Evolutionary conservation across 306 rosid genomes (phyloP), one percentile per base, ranked within the genome.

Genomic region (Vicia faba): DNA sequence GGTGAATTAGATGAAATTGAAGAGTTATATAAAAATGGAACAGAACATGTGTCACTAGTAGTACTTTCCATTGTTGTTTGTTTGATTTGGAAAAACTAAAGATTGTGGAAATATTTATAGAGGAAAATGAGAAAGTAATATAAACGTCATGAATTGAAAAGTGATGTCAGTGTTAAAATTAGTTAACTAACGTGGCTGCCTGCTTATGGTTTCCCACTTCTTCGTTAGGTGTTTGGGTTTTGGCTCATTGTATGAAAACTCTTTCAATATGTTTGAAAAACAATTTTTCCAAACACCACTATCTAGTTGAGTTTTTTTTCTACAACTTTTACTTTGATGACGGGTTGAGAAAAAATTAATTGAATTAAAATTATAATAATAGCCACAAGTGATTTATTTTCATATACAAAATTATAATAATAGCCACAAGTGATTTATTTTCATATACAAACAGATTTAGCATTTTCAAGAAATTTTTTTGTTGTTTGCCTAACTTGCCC

Each of bases 201-300:
- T 76, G 76, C 82, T 20, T 13, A 45, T 15, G 73, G 50, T 57
- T 41, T 68, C 79, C 51, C 76, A 75, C 73, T 57, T 70, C 68
- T 67, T 75, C 56, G 86, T 86, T 86, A 67, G 86, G 84, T 75
- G 76, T 40, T 71, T 48, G 72, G 81, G 73, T 80, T 60, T 80
- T 72, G 84, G 76, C 71, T 77, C 12, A 14, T 73, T 61, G 76
- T 77, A 59, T 77, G 83, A 76, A 83, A 75, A 74, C 82, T 71
- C 68, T 35, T 35, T 71, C 69, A n/a, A 38, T 83, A 4, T 3
- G 9, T 70, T 80, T 77, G 88, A 80, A 72, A 77, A 70, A 35
- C 58, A 2, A 33, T 8, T 7, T 35, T 61, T 66, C 39, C 38
- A 44, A 14, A 39, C 12, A 38, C 69, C 63, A 14, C 16, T 41